Base-by-base conservation (phyloP, 2,329 filamentous ascomycete genomes). In the Cladobotryum protrusum region DNA sequence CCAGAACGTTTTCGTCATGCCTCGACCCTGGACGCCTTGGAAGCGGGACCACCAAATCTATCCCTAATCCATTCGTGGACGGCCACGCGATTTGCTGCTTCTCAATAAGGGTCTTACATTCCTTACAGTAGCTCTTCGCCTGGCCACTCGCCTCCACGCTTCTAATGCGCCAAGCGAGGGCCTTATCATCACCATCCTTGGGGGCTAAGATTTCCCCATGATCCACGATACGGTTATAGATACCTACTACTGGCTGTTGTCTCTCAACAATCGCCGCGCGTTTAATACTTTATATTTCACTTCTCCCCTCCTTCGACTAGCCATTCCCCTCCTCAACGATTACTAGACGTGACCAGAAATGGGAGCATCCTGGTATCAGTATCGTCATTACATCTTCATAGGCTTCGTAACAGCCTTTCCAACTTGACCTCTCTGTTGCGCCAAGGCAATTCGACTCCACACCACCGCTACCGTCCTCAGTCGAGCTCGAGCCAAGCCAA, bases 31-130 rank as follows among this genome's bases (percentile, higher is more conserved):
- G 41, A 18, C 20, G 20, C 6, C 20, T 35, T 29, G 15, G n/a
- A n/a, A 15, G 24, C 43, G 18, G 35, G 35, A 37, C 14, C 17
- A 17, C 35, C 35, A 4, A 17, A 13, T 6, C 35, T 37, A 7
- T 47, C 24, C 43, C 44, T 33, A 37, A 47, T 47, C 48, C 48
- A 50, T 44, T 37, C 39, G 11, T n/a, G 19, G 43, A 29, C 37
- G 43, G 33, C 48, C 48, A 50, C 48, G 48, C 43, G 36, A 50
- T 50, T 49, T 19, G 11, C 20, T 15, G 17, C 14, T 41, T 29
- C 24, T 29, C 24, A 29, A 8, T 9, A 29, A 29, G 24, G 24
- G 24, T 29, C 24, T 29, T 29, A 24, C 7, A 24, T 4, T 29
- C 11, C 24, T 29, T 29, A 24, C 7, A 24, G 20, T 29, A 29